Evolutionary conservation across 176 grass and related monocot species (phyloP).

Genomic region (Triticum turgidum): DNA sequence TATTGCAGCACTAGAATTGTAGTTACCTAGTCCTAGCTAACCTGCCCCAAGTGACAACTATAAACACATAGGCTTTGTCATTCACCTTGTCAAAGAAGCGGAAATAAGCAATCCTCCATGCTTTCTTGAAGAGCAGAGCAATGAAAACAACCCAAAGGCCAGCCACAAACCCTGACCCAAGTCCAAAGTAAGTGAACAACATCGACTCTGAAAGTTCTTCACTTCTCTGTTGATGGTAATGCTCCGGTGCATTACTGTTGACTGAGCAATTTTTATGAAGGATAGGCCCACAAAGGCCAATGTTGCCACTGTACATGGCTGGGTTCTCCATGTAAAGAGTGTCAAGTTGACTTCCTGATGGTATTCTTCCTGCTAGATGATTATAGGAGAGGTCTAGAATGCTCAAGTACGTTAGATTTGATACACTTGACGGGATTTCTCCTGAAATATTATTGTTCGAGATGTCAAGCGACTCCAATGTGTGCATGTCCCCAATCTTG

Average conservation of each 20-base stretch:
- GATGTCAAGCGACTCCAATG: conserved; percentile 51
- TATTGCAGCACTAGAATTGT: neutral
- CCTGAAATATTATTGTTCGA: conserved; percentile 26
- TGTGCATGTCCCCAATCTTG: conserved; percentile 5
- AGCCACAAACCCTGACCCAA: conserved; percentile 14
- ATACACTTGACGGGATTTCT: conserved; percentile 1
- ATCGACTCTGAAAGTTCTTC: neutral
- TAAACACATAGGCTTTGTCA: neutral
- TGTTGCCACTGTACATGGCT: conserved; percentile 32
- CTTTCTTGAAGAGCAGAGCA: conserved; percentile 9
- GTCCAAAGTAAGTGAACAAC: neutral
- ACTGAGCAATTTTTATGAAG: conserved; percentile 13
- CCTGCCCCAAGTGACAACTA: neutral
- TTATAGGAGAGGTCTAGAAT: conserved; percentile 42
- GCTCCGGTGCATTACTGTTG: neutral
- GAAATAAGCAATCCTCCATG: conserved; percentile 31
- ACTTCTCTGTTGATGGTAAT: too few species aligned
- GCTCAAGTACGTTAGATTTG: conserved; percentile 20
- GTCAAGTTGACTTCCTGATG: conserved; percentile 37
- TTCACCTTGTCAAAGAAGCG: neutral
- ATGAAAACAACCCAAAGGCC: conserved; percentile 36
- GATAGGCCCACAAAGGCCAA: conserved; percentile 21
- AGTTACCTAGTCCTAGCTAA: neutral
- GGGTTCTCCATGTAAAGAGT: conserved; percentile 29
- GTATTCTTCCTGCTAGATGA: conserved; percentile 33